Conservation (phyloP, 164 flowering plant genomes). For the Chimonanthus salicifolius region DNA sequence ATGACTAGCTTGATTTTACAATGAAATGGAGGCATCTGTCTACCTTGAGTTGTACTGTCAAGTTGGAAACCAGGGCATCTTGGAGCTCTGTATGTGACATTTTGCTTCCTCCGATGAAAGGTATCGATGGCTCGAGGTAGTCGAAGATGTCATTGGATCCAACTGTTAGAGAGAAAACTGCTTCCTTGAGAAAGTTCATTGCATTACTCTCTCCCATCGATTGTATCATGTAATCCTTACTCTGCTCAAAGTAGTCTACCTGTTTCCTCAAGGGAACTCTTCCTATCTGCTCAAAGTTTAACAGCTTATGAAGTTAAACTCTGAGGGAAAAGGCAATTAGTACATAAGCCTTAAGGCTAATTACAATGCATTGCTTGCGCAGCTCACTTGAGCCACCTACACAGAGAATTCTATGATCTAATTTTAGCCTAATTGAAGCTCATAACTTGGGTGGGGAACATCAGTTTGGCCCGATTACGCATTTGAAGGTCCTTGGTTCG, state of each 20-base stretch:
- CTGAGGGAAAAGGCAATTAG: background rate
- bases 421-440: no score
- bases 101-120: slow-evolving; percentile 28
- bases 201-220: slow-evolving; percentile 36
- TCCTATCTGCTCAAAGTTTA: slow-evolving; percentile 36
- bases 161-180: slow-evolving; percentile 53
- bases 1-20: background rate
- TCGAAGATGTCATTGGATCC: slow-evolving; percentile 65
- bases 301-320: background rate
- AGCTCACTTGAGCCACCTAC: no score
- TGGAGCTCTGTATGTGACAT: slow-evolving; percentile 29
- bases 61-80: slow-evolving; percentile 54
- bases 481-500: no score
- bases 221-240: slow-evolving; percentile 31
- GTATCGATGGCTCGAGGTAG: slow-evolving; percentile 45
- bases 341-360: background rate
- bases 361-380: no score
- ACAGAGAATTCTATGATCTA: no score
- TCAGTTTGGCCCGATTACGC: no score
- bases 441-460: no score
- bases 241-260: slow-evolving; percentile 40
- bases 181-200: slow-evolving; percentile 22
- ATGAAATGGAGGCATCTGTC: background rate
- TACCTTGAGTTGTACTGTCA: slow-evolving; percentile 64
- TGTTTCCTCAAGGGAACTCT: slow-evolving; percentile 48